Base-by-base conservation (phyloP, 2,329 filamentous ascomycete genomes). In the Sarocladium oryzae region DNA sequence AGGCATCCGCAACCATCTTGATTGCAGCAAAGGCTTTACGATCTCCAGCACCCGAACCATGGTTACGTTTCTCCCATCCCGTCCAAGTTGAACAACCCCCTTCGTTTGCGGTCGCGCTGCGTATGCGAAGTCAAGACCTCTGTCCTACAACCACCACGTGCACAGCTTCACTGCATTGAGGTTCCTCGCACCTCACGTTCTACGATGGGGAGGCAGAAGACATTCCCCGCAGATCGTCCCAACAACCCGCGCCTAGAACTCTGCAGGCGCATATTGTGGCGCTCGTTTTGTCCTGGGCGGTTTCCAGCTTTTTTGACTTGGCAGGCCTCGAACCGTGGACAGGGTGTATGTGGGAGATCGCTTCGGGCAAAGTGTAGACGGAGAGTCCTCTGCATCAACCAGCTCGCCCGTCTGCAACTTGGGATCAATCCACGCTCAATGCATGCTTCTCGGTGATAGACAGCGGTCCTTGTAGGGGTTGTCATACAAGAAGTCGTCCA, bases 261-360 rank as follows among this genome's bases (percentile, higher is more conserved):
- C 24, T 48, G 40, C 15, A 23, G n/a, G 43, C 15, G n/a, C 33
- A 33, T 30, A 48, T 48, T 48, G 43, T 16, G 43, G 43, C 43
- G 43, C 23, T 26, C 37, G 16, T 23, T 20, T 9, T 6, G 10
- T 23, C 7, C 18, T 11, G 7, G 4, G 7, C 37, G 37, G 23
- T 7, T 40, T 5, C 4, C 20, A 10, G 9, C 26, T 30, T 7
- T 13, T 30, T 30, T 30, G 28, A 4, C 40, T 43, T 43, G 40
- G 40, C 40, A 28, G 23, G 21, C 16, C 40, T 26, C 15, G 40
- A 43, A 16, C 21, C 7, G 20, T n/a, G 7, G 26, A 28, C 16
- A 43, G 10, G 7, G 13, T 40, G 16, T 20, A 32, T 10, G n/a
- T 37, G 8, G 20, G 10, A 4, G 7, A 3, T 23, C 37, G 3